phyloP scores from a whole-genome alignment of 805 yeast genomes.

The Saccharomycopsis olivae region DNA sequence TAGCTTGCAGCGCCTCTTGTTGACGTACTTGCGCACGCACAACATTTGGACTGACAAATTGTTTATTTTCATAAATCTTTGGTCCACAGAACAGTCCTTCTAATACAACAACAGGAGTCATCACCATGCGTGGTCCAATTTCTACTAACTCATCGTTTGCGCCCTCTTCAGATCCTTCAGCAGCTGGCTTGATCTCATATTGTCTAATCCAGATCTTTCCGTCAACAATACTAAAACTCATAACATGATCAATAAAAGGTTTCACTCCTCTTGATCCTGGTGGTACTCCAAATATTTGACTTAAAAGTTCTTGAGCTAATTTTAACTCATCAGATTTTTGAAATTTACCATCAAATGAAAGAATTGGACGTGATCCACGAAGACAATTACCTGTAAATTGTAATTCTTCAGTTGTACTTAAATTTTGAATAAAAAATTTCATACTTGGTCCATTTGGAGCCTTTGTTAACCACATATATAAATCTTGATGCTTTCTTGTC shows the following conservation, averaged over 20 bases:
- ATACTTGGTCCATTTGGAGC: slow-evolving; percentile 97
- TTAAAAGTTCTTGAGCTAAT: slow-evolving; percentile 74
- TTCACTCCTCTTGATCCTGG: slow-evolving; percentile 85
- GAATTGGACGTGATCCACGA: slow-evolving; percentile 88
- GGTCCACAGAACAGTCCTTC: slow-evolving; percentile 99
- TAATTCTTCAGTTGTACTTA: slow-evolving; percentile 92
- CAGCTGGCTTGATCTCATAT: slow-evolving; percentile 74
- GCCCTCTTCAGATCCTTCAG: slow-evolving; percentile 35
- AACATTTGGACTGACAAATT: slow-evolving; percentile 91
- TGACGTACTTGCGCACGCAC: slow-evolving; percentile 82
- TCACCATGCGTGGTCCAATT: slow-evolving; percentile 92
- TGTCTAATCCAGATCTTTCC: slow-evolving; percentile 93
- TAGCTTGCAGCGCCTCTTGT: slow-evolving; percentile 71
- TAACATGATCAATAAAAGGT: slow-evolving; percentile 92
- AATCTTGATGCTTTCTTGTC: slow-evolving; percentile 91
- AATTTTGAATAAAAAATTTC: slow-evolving; percentile 86
- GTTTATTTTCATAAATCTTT: slow-evolving; percentile 92
- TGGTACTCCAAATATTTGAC: slow-evolving; percentile 88
- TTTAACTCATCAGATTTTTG: slow-evolving; percentile 48
- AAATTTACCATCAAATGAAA: slow-evolving; percentile 79
- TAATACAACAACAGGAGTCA: slow-evolving; percentile 80
- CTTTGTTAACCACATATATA: slow-evolving; percentile 89
- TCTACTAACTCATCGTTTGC: slow-evolving; percentile 57
- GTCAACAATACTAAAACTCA: slow-evolving; percentile 88
- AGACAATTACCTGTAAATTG: slow-evolving; percentile 95